Base-by-base conservation (phyloP, 2,329 filamentous ascomycete genomes). In the Fusarium sp. region DNA sequence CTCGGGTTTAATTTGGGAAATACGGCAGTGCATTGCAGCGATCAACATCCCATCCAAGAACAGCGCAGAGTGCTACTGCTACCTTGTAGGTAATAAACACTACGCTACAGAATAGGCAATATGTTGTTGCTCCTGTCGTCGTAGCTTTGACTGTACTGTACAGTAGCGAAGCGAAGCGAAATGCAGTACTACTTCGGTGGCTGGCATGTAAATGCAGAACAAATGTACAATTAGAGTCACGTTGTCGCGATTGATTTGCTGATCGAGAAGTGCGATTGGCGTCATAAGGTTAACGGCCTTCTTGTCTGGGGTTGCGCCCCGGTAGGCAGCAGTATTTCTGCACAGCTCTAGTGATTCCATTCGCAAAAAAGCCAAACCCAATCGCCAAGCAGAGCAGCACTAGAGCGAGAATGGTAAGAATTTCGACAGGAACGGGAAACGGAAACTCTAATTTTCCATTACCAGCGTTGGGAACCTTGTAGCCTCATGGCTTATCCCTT, bases 261-360 rank as follows among this genome's bases (percentile, higher is more conserved):
- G 46, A 56, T 65, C 27, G 20, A 33, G 29, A 53, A 56, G 63
- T 55, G 59, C 45, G 53, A 62, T 72, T 68, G 59, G 64, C 64
- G 70, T 54, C 59, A 65, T 70, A 45, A 27, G 39, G 35, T 45
- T 29, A 69, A 64, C 47, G 38, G 54, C 59, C 50, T 72, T 70
- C 69, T 72, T 41, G 29, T 72, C 69, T 72, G 59, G 64, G 69
- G 69, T 65, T 65, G 59, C 36, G 64, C 58, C 59, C 60, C 67
- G 67, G 39, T 54, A 72, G 69, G 69, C 69, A 72, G 69, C 69
- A 64, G 59, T 56, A 65, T 70, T 70, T 14, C 27, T 50, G 41
- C 36, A 49, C 39, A 36, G 44, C 39, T 66, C 35, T 49, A 65
- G 46, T 46, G 47, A 67, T 36, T 47, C 54, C 22, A 67, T 62